phyloP scores from a whole-genome alignment of 192 early-diverging fungal genomes.

The Backusella tarrabulga region DNA sequence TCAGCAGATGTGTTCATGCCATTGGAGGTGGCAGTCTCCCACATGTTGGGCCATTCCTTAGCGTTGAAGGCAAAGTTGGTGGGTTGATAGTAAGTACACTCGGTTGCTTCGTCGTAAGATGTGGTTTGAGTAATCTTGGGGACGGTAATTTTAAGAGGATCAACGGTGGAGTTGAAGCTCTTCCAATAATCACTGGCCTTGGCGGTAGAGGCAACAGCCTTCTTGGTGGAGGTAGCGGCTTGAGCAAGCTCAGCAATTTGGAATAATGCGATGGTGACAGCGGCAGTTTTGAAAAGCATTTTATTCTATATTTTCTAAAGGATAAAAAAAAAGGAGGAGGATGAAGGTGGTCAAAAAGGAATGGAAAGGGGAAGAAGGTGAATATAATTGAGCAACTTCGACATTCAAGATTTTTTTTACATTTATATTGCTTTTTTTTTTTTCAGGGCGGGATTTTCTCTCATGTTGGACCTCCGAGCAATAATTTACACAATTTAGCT shows the following conservation, averaged over 20 bases:
- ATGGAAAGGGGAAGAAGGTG: conserved; percentile 5
- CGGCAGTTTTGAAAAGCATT: conserved; percentile 32
- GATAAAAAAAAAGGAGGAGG: conserved; percentile 15
- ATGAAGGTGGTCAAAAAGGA: conserved; percentile 6
- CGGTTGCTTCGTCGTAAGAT: conserved; percentile 24
- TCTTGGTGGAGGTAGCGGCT: conserved; percentile 11
- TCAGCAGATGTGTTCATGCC: conserved; percentile 39
- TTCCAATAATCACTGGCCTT: conserved; percentile 14
- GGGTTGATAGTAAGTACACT: conserved; percentile 29
- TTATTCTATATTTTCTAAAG: background rate
- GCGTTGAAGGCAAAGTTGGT: conserved; percentile 6
- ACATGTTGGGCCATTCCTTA: conserved; percentile 29
- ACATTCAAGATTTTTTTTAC: background rate
- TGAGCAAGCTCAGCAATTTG: conserved; percentile 17
- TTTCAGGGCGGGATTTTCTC: conserved; percentile 8
- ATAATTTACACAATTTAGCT: conserved; percentile 14
- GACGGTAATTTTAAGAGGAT: conserved; percentile 31
- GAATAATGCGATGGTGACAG: conserved; percentile 19
- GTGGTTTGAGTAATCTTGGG: conserved; percentile 32
- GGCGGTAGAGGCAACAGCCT: conserved; percentile 13
- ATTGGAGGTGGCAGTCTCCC: conserved; percentile 36
- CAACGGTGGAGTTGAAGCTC: conserved; percentile 21
- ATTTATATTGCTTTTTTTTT: conserved; percentile 8
- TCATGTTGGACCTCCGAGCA: background rate
- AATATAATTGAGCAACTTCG: background rate